phyloP scores from a whole-genome alignment of 306 rosid genomes.

The Cicer arietinum region DNA sequence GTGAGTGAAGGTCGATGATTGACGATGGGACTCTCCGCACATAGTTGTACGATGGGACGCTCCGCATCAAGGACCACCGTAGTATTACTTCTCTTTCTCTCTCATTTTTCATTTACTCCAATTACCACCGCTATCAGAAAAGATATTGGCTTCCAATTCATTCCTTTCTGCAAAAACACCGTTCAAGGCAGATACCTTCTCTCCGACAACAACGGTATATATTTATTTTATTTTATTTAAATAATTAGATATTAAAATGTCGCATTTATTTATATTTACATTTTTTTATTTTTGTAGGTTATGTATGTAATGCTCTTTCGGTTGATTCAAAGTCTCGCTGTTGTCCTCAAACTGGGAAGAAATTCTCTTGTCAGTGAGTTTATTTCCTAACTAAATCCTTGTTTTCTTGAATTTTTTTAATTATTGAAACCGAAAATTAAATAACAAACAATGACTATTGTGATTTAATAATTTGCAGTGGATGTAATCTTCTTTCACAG shows the following conservation, averaged over 20 bases:
- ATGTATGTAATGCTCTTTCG: constrained; percentile 68
- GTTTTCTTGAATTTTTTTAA: neutral
- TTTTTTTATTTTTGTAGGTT: constrained; percentile 50
- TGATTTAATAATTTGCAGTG: constrained; percentile 52
- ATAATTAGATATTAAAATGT: neutral
- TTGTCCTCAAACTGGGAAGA: constrained; percentile 71
- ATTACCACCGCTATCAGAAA: constrained; percentile 53
- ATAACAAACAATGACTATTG: neutral
- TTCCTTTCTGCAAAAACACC: constrained; percentile 64
- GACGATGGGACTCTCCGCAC: neutral
- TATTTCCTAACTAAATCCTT: constrained; percentile 36
- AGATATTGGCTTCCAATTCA: constrained; percentile 59
- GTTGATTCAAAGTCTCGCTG: constrained; percentile 72
- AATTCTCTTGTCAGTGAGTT: constrained; percentile 98
- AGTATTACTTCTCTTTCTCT: constrained; percentile 2
- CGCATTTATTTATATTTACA: neutral
- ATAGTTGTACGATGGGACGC: constrained; percentile 25
- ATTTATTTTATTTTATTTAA: neutral
- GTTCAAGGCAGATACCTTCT: constrained; percentile 87
- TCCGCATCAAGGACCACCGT: neutral
- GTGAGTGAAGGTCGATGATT: neutral
- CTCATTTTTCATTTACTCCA: constrained; percentile 36
- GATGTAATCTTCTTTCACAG: constrained; percentile 78
- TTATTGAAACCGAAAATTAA: neutral
- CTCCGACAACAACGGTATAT: constrained; percentile 75